phyloP scores from a whole-genome alignment of 306 rosid species.

The Albizia julibrissin region DNA sequence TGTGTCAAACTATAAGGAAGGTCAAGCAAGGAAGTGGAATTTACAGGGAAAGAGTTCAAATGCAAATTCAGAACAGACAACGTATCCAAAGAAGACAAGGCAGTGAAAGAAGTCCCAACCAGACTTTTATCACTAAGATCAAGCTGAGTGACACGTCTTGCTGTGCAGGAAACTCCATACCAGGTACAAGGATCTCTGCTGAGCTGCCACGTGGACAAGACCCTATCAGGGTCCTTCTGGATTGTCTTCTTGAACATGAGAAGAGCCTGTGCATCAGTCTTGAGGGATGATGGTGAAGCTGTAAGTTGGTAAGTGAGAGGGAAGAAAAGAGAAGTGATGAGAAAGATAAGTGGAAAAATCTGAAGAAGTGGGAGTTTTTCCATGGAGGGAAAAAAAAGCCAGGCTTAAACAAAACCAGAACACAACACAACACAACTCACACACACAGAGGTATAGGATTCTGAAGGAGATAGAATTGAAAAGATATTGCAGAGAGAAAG shows the following conservation, averaged over 20 bases:
- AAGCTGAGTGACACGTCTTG: conserved; percentile 67
- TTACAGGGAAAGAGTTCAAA: conserved; percentile 62
- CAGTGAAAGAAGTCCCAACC: conserved; percentile 59
- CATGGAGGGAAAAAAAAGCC: conserved; percentile 61
- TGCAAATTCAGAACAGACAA: conserved; percentile 64
- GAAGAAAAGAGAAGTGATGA: conserved; percentile 29
- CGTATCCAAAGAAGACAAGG: conserved; percentile 67
- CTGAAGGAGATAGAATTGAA: conserved; percentile 28
- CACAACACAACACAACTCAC: conserved; percentile 27
- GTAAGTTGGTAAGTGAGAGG: conserved; percentile 44
- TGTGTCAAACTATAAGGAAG: conserved; percentile 73
- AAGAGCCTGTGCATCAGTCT: conserved; percentile 73
- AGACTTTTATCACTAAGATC: conserved; percentile 58
- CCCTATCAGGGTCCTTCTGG: conserved; percentile 65
- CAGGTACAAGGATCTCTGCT: conserved; percentile 69
- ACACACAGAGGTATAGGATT: conserved; percentile 18
- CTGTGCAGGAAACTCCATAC: conserved; percentile 78
- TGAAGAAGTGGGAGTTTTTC: conserved; percentile 56
- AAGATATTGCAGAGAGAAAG: conserved; percentile 33
- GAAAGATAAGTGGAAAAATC: conserved; percentile 46
- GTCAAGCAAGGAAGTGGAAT: conserved; percentile 75
- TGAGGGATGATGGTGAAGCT: conserved; percentile 47
- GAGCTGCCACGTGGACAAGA: conserved; percentile 66
- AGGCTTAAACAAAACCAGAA: conserved; percentile 38
- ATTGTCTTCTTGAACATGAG: conserved; percentile 70